phyloP scores from a whole-genome alignment of 78 protist genomes.

The Monosiga brevicollis region DNA sequence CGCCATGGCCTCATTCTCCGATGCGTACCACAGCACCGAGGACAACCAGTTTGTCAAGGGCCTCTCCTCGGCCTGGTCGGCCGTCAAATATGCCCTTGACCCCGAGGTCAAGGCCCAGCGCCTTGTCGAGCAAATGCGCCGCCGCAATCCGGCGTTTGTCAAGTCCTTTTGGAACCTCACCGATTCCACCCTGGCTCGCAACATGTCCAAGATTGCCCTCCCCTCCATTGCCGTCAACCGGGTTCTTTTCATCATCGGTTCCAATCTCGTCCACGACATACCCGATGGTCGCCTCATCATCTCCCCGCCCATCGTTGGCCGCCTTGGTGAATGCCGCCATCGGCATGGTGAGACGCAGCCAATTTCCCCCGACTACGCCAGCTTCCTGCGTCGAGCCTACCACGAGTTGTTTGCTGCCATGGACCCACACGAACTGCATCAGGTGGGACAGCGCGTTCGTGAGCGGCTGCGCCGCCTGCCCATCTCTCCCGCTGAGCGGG shows the following conservation, averaged over 20 bases:
- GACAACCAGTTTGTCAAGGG: background rate
- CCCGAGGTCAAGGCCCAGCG: background rate
- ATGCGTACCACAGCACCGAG: background rate
- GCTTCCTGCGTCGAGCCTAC: no score
- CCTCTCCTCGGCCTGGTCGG: background rate
- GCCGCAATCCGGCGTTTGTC: background rate
- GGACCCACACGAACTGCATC: no score
- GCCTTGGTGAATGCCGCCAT: no score
- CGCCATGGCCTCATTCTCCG: background rate
- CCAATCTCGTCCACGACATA: no score
- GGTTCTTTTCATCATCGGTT: background rate
- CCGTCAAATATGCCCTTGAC: background rate
- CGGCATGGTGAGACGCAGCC: no score
- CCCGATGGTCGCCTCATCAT: no score
- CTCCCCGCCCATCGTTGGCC: no score
- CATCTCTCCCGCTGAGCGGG: no score
- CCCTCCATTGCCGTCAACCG: background rate
- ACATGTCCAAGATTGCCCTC: conserved; percentile 4
- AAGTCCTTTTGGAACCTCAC: conserved; percentile 15
- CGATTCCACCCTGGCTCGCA: background rate
- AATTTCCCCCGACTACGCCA: no score
- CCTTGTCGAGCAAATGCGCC: background rate
- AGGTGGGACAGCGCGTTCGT: no score
- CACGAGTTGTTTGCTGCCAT: no score
- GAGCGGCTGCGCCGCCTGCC: no score